phyloP scores from a whole-genome alignment of 2,329 filamentous ascomycete species.

The Aspergillus aculeatinus region DNA sequence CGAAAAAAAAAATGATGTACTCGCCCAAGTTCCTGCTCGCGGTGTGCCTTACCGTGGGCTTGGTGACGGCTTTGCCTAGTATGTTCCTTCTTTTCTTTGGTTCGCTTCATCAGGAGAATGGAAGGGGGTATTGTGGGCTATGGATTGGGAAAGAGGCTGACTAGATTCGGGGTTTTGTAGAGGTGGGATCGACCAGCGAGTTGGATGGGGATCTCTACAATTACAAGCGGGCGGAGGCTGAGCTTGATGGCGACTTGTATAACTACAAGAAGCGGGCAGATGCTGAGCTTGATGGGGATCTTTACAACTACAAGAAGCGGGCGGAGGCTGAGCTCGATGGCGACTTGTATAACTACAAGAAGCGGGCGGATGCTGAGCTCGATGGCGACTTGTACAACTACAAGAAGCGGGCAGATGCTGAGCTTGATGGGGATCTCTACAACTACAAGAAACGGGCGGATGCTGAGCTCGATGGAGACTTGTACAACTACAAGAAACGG shows the following conservation, averaged over 20 bases:
- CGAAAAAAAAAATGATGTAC: background rate
- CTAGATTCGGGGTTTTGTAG: no score
- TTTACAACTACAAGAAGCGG: background rate
- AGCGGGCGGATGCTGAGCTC: no score
- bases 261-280: background rate
- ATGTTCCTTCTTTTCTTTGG: background rate
- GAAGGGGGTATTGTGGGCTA: no score
- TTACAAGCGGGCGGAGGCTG: background rate
- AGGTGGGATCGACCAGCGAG: background rate
- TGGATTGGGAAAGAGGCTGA: no score
- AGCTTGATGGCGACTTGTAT: background rate
- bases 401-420: no score
- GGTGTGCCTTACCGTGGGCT: background rate
- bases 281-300: background rate
- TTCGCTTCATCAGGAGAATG: no score
- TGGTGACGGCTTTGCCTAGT: background rate
- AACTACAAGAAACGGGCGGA: background rate
- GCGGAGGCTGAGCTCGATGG: background rate
- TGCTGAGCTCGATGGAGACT: background rate
- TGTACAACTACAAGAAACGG: background rate
- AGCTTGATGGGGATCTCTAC: background rate
- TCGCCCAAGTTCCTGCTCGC: background rate
- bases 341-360: no score
- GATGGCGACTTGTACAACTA: no score
- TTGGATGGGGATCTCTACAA: background rate